Evolutionary conservation across 768 basidiomycete genomes (phyloP), one percentile per base, ranked within the genome.

Genomic region (Hortiboletus flavorubellus): DNA sequence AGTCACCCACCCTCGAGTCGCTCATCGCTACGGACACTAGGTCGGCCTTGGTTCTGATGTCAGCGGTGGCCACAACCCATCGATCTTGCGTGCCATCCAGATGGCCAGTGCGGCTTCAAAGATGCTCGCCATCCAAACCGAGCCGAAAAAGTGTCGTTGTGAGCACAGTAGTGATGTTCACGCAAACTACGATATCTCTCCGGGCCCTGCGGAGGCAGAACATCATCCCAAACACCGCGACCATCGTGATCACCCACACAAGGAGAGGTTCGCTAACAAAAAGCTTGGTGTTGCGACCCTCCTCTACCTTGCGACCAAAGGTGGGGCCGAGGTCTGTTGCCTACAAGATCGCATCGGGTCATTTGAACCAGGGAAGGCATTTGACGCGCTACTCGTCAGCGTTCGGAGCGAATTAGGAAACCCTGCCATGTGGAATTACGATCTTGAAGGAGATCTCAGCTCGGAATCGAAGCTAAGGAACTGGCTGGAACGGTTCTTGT

Each of bases 41-140:
- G 91, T 98, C 57, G 93, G 93, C 16, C 75, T 98, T n/a, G 96
- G 96, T 3, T 95, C 95, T 49, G 93, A 96, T 67, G 86, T 90
- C 51, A 89, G 92, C 2, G 96, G 96, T 11, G 95, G 96, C 5
- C 91, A 84, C 70, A 83, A 82, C 10, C 78, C 85, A 4, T 95
- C 93, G 5, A 89, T 98, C 55, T 76, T 97, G 56, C 81, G 78
- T 23, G 78, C 80, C 15, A 79, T 94, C 46, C 87, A 86, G 68
- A 80, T 90, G 73, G 81, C 88, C 41, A 83, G 90, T 75, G 81
- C 87, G 46, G 84, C 89, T 15, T 87, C 92, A 23, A 98, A 96
- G 70, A 79, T 91, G 52, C 56, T 87, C 46, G 78, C 83, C 43
- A 75, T 86, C 65, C 76, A 82, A 55, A 56, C 62, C 46, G 57